Conservation (phyloP, 768 basidiomycete genomes). For the Stropharia rugosoannulata region DNA sequence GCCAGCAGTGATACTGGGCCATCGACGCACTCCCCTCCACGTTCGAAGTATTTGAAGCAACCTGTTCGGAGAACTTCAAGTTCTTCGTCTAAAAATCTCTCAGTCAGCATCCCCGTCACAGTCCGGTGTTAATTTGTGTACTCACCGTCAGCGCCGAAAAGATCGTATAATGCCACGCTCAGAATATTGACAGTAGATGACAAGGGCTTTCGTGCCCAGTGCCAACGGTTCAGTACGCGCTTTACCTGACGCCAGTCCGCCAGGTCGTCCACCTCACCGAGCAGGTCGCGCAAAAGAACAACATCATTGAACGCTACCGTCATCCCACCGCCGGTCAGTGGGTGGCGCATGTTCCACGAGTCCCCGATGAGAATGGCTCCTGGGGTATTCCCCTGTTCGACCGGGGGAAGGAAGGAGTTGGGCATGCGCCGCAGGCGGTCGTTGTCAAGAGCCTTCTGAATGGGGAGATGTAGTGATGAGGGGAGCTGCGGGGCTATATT, state of each 20-base stretch:
- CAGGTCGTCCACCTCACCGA: slow-evolving; percentile 44
- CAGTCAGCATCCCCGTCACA: too few relatives aligned
- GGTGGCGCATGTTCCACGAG: slow-evolving; percentile 99
- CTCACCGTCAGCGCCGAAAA: slow-evolving; percentile 93
- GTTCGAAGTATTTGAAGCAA: slow-evolving; percentile 97
- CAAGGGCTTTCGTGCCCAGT: slow-evolving; percentile 83
- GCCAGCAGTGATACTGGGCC: slow-evolving; percentile 91
- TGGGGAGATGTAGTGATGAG: slow-evolving; percentile 58
- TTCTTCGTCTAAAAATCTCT: slow-evolving; percentile 45
- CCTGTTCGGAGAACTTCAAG: slow-evolving; percentile 71
- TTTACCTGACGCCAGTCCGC: slow-evolving; percentile 53
- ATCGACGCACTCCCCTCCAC: slow-evolving; percentile 83
- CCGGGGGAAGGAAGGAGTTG: slow-evolving; percentile 87
- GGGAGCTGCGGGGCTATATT: slow-evolving; percentile 86
- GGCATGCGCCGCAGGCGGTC: slow-evolving; percentile 91
- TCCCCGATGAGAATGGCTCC: slow-evolving; percentile 90
- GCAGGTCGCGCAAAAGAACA: slow-evolving; percentile 64
- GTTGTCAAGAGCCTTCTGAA: slow-evolving; percentile 68
- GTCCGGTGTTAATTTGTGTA: slow-evolving; percentile 8
- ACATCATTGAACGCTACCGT: slow-evolving; percentile 91
- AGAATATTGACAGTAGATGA: slow-evolving; percentile 89
- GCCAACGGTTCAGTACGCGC: slow-evolving; percentile 65
- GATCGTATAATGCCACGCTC: slow-evolving; percentile 88
- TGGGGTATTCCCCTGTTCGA: slow-evolving; percentile 55
- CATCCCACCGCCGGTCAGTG: slow-evolving; percentile 98